A percentile compares a stretch with the other conserved stretches of the same genome.
Conservation (phyloP, 2,329 filamentous ascomycete species). For the Neocucurbitaria cava region DNA sequence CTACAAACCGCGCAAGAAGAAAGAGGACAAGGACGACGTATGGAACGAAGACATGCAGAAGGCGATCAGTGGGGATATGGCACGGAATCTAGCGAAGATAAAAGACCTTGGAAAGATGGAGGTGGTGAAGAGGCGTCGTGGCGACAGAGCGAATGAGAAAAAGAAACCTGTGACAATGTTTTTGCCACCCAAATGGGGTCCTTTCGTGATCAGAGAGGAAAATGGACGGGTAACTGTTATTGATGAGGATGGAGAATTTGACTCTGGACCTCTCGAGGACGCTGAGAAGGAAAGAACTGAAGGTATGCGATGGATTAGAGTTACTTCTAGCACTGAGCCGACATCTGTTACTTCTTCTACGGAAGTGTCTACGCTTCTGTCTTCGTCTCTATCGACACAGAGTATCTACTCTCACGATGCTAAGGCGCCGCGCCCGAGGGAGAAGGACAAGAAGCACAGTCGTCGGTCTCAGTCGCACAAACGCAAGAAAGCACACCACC, state of each 20-base stretch:
- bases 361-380: no score
- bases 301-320: conserved; percentile 15
- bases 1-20: conserved; percentile 21
- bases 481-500: neutral
- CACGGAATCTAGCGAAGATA: conserved; percentile 20
- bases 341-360: neutral
- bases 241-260: conserved; percentile 34
- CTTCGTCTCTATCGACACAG: neutral
- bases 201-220: conserved; percentile 31
- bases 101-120: conserved; percentile 11
- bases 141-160: conserved; percentile 1
- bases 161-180: conserved; percentile 21
- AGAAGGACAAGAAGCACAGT: neutral
- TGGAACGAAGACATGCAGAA: conserved; percentile 30
- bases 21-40: neutral
- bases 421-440: neutral
- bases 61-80: conserved; percentile 34
- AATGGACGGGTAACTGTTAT: conserved; percentile 37
- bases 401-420: neutral
- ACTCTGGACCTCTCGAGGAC: conserved; percentile 26
- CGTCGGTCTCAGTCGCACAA: no score
- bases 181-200: conserved; percentile 26
- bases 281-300: neutral
- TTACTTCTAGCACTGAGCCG: conserved; percentile 1
- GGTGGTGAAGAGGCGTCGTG: conserved; percentile 8